Base-by-base conservation (phyloP, 495 filamentous ascomycete genomes). In the Aspergillus biplanus region DNA sequence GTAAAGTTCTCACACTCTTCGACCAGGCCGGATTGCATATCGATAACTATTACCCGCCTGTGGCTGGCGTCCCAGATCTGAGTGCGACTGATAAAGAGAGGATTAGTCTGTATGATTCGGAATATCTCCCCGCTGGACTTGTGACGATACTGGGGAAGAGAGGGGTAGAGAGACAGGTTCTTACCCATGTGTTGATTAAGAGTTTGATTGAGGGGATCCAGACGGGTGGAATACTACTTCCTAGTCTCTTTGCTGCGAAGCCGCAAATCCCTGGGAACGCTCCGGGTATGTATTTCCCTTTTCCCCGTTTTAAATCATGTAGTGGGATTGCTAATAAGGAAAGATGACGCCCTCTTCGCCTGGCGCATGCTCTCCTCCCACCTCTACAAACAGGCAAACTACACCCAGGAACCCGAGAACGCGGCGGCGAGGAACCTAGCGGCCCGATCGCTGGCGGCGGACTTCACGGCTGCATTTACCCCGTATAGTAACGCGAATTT, bases 351-450 rank as follows among this genome's bases (percentile, higher is more conserved):
- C 52, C 21, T 65, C 15, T 73, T 70, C 54, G 57, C 62, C 33
- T 73, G 71, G 71, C 71, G 73, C 47, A 70, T 75, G 58, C 59
- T 73, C 33, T 67, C 67, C 8, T 63, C 67, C 0, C 32, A 69
- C 39, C 58, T 74, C 48, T 53, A 67, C 47, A 1, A n/a, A 39
- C 11, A 35, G 31, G 53, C 16, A 12, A 27, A 13, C 11, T 39
- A 35, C 56, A 47, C n/a, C 13, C 8, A 32, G 6, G 39, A 57
- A 12, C 15, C 63, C 31, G 27, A 12, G 5, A 18, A 58, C 27
- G 34, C 32, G 5, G 9, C 47, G 6, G 16, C 18, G 0, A 52
- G 44, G 37, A 47, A 59, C n/a, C 6, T 57, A 18, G 59, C 39
- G 5, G 65, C 70, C 8, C 12, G 47, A 3, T 11, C 16, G 0